Conservation (phyloP, 179 eudicot species). For the Camellia oleifera region DNA sequence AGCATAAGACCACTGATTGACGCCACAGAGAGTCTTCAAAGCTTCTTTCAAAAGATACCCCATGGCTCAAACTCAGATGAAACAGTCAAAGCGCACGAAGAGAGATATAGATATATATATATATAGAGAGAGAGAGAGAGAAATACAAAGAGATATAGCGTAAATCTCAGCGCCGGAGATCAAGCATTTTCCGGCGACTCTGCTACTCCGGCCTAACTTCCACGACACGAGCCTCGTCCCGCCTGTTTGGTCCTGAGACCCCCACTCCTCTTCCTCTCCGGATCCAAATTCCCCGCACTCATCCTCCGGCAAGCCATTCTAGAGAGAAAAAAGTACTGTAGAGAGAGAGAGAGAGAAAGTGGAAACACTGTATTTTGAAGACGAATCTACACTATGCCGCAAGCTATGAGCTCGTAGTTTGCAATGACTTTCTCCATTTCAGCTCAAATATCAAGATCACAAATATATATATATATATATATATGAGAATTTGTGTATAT, state of each 20-base stretch:
- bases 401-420: conserved; percentile 66
- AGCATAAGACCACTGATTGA: conserved; percentile 89
- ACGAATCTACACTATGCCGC: conserved; percentile 71
- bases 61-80: conserved; percentile 35
- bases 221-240: conserved; percentile 97
- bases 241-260: conserved; percentile 96
- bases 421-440: conserved; percentile 55
- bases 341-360: neutral
- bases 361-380: neutral
- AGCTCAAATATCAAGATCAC: neutral
- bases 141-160: neutral
- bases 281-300: conserved; percentile 60
- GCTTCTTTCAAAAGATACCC: conserved; percentile 82
- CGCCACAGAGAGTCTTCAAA: conserved; percentile 81
- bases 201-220: conserved; percentile 54
- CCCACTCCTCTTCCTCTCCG: conserved; percentile 76
- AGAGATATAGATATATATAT: neutral
- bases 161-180: conserved; percentile 14
- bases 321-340: neutral
- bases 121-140: conserved; percentile 7
- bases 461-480: neutral
- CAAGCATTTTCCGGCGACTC: conserved; percentile 1
- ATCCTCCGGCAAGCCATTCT: conserved; percentile 48
- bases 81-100: neutral
- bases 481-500: no score